phyloP scores from a whole-genome alignment of 192 early-diverging fungal genomes.

The Jimgerdemannia flammicorona region DNA sequence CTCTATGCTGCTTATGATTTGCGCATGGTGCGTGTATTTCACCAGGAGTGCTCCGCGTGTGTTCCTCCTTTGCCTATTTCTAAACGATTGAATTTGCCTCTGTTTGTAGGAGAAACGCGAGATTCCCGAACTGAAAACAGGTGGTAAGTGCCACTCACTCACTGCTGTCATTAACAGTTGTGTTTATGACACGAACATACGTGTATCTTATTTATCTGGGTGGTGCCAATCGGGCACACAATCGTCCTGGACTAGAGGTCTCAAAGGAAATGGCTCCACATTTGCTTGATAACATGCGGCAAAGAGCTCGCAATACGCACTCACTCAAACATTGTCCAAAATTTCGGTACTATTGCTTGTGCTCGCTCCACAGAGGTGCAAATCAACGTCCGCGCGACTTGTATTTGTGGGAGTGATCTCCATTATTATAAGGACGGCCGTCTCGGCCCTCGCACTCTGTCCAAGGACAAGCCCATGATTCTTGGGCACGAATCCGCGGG shows the following conservation, averaged over 20 bases:
- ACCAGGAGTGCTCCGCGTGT: background rate
- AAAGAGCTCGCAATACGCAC: too few relatives aligned
- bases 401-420: constrained; percentile 25
- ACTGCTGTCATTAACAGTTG: too few relatives aligned
- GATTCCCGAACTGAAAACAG: background rate
- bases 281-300: background rate
- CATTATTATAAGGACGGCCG: constrained; percentile 24
- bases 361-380: constrained; percentile 12
- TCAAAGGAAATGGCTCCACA: background rate
- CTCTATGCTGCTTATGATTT: constrained; percentile 12
- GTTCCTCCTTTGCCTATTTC: background rate
- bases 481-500: constrained; percentile 31
- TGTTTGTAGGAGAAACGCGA: background rate
- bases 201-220: too few relatives aligned
- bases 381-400: constrained; percentile 20
- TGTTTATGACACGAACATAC: too few relatives aligned
- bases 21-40: background rate
- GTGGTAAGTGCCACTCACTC: background rate
- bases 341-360: too few relatives aligned
- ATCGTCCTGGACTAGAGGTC: background rate
- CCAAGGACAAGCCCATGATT: constrained; percentile 15
- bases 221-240: background rate
- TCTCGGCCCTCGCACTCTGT: constrained; percentile 5
- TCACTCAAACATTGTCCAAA: too few relatives aligned
- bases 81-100: background rate